A percentile compares a stretch with the other conserved stretches of the same genome.
Conservation (phyloP, 192 early-diverging fungal genomes). For the Phlyctochytrium bullatum region DNA sequence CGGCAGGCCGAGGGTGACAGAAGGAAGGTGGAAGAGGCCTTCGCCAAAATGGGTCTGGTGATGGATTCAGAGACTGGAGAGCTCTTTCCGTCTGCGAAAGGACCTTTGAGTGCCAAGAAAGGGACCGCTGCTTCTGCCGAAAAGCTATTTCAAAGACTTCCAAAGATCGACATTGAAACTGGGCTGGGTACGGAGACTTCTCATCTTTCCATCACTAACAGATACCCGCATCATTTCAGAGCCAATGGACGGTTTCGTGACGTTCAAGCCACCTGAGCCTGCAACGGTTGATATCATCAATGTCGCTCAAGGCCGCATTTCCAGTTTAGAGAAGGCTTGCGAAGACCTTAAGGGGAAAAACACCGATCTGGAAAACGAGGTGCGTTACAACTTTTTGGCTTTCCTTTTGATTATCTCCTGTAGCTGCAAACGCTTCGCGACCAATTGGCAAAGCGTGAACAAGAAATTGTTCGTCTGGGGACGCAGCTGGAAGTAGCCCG, state of each 20-base stretch:
- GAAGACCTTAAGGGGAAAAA: constrained; percentile 35
- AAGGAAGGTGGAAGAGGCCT: constrained; percentile 38
- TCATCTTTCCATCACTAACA: neutral
- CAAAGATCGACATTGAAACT: constrained; percentile 58
- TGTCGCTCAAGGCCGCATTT: constrained; percentile 31
- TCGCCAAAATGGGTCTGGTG: constrained; percentile 34
- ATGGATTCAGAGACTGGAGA: neutral
- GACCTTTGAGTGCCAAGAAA: neutral
- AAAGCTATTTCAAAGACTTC: constrained; percentile 49
- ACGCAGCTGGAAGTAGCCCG: constrained; percentile 46
- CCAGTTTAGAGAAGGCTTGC: constrained; percentile 25
- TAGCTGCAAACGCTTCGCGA: constrained; percentile 36
- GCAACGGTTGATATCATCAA: constrained; percentile 33
- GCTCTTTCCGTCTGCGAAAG: neutral
- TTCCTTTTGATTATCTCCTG: constrained; percentile 8
- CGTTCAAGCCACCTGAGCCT: constrained; percentile 30
- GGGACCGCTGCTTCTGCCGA: constrained; percentile 12
- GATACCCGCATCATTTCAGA: too few relatives aligned
- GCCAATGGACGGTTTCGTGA: constrained; percentile 21
- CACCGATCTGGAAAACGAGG: constrained; percentile 45
- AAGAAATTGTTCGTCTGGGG: constrained; percentile 48
- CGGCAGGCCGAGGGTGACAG: constrained; percentile 34
- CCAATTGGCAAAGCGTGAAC: constrained; percentile 44
- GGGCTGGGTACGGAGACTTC: constrained; percentile 33
- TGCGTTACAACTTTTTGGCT: constrained; percentile 8